Evolutionary conservation across 768 basidiomycete genomes (phyloP).

Genomic region (Butyriboletus loyo): DNA sequence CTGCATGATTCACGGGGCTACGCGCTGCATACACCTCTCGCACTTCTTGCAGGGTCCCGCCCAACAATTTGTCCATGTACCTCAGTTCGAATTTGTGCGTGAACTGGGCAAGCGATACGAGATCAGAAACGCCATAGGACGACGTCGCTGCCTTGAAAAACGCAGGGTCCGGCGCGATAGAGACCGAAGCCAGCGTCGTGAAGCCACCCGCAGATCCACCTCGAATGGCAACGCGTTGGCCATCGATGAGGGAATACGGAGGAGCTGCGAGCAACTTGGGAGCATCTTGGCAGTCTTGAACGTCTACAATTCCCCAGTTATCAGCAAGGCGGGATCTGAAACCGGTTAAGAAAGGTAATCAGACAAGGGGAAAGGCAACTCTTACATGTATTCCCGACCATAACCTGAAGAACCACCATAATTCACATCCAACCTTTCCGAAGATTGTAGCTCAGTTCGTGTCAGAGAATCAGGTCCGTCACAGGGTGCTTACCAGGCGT

Average conservation of each 20-base stretch:
- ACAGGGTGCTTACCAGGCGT: slow-evolving; percentile 54
- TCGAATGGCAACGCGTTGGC: slow-evolving; percentile 60
- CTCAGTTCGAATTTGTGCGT: slow-evolving; percentile 72
- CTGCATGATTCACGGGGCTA: slow-evolving; percentile 61
- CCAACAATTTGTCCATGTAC: slow-evolving; percentile 61
- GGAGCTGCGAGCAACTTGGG: slow-evolving; percentile 45
- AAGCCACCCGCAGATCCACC: slow-evolving; percentile 76
- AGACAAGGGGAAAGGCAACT: background rate
- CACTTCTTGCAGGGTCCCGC: slow-evolving; percentile 50
- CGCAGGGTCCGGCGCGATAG: slow-evolving; percentile 39
- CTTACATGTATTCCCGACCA: slow-evolving; percentile 61
- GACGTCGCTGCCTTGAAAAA: slow-evolving; percentile 60
- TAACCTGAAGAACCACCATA: slow-evolving; percentile 75
- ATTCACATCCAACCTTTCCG: slow-evolving; percentile 64
- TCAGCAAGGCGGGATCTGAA: slow-evolving; percentile 49
- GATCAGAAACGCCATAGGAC: slow-evolving; percentile 67
- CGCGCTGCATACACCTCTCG: slow-evolving; percentile 57
- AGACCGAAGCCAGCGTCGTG: slow-evolving; percentile 54
- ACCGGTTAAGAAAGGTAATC: background rate
- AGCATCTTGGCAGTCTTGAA: slow-evolving; percentile 59
- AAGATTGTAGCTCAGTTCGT: background rate
- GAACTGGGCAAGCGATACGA: slow-evolving; percentile 51
- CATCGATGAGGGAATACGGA: slow-evolving; percentile 57
- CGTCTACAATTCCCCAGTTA: slow-evolving; percentile 75
- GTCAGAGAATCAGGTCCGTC: background rate